Conservation (phyloP, 2,329 filamentous ascomycete species). For the Fusarium camptoceras region DNA sequence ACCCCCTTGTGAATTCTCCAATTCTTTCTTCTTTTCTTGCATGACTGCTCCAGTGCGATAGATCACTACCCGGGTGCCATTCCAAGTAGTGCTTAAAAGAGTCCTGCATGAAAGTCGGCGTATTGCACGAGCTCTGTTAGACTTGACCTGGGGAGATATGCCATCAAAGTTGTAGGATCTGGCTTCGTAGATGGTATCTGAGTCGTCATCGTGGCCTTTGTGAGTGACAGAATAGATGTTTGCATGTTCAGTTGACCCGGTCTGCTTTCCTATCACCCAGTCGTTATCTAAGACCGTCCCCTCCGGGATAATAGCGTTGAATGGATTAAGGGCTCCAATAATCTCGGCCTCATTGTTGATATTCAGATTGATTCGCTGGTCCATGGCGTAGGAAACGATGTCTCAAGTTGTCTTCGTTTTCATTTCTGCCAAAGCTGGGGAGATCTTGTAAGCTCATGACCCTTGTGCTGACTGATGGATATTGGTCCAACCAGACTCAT, state of each 20-base stretch:
- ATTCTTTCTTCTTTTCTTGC: background rate
- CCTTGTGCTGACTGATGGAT: background rate
- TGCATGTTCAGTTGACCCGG: background rate
- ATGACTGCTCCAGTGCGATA: fast-evolving
- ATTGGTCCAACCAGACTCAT: background rate
- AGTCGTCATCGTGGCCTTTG: background rate
- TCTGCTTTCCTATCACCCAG: background rate
- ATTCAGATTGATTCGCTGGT: fast-evolving
- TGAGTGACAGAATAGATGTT: background rate
- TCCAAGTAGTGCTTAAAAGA: background rate
- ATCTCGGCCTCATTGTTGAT: fast-evolving
- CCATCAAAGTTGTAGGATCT: background rate
- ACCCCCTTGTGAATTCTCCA: fast-evolving
- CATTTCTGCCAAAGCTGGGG: background rate
- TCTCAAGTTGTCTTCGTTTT: background rate
- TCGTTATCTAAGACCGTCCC: fast-evolving
- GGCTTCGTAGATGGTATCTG: background rate
- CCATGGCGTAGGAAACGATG: background rate
- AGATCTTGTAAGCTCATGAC: background rate
- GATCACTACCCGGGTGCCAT: background rate
- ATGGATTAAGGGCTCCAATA: fast-evolving
- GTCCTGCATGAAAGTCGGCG: background rate
- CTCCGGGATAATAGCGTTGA: fast-evolving
- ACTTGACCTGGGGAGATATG: background rate
- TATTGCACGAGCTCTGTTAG: background rate